Conservation (phyloP, 2,329 filamentous ascomycete species). For the Bipolaris cookei region DNA sequence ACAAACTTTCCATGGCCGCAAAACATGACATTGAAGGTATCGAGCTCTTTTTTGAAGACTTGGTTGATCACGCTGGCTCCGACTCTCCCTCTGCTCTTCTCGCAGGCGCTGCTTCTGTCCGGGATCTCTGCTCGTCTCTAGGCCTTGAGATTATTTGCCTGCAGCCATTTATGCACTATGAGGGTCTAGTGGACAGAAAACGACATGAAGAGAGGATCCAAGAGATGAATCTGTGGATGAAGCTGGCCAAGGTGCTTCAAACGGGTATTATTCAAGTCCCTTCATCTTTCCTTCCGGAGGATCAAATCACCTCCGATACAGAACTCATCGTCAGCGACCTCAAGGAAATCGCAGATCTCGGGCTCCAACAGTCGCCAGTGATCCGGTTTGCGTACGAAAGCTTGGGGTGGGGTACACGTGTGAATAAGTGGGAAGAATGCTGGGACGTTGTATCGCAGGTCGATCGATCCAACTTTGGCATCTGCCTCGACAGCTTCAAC, state of each 20-base stretch:
- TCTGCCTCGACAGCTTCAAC: conserved; percentile 81
- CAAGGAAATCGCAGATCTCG: conserved; percentile 70
- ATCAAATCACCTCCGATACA: conserved; percentile 60
- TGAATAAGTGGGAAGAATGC: conserved; percentile 73
- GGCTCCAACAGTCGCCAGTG: conserved; percentile 60
- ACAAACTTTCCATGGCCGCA: conserved; percentile 72
- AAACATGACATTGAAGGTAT: conserved; percentile 71
- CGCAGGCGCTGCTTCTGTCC: conserved; percentile 64
- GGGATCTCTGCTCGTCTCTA: conserved; percentile 62
- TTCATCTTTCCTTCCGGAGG: conserved; percentile 67
- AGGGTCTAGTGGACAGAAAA: conserved; percentile 70
- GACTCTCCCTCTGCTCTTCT: conserved; percentile 58
- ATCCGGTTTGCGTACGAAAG: conserved; percentile 77
- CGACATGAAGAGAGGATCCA: conserved; percentile 64
- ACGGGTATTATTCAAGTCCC: conserved; percentile 79
- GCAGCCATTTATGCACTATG: conserved; percentile 80
- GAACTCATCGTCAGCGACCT: conserved; percentile 68
- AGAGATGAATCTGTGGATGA: conserved; percentile 73
- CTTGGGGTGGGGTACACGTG: conserved; percentile 72
- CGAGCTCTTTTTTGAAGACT: conserved; percentile 80
- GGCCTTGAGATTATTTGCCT: conserved; percentile 68
- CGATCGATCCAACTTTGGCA: conserved; percentile 73
- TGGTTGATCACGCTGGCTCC: conserved; percentile 64
- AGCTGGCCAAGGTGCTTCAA: conserved; percentile 65
- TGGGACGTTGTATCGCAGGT: conserved; percentile 73